Base-by-base conservation (phyloP, 352 stramenopile species). In the Elongisporangium prolatum region DNA sequence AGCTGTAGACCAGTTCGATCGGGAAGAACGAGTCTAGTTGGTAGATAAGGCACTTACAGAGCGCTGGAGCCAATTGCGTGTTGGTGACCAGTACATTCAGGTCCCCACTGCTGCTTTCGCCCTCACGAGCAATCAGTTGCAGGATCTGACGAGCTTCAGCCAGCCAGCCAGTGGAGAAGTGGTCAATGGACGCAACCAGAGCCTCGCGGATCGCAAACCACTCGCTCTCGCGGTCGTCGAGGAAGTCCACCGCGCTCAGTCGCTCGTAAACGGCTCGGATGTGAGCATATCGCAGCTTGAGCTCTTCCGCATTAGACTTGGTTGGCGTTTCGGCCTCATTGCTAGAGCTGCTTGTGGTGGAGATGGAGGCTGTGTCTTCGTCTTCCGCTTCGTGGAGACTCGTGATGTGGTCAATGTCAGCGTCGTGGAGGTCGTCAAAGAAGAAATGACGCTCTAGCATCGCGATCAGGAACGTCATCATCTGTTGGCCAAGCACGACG, bases 1-100 rank as follows among this genome's bases (percentile, higher is more conserved):
- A 93, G 54, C 78, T 89, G 64, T 92, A 93, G 24, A 93, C 68
- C 7, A 55, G 67, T 24, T 91, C 84, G 50, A 91, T 89, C 4
- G 81, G 77, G 56, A 93, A 93, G 52, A 80, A 90, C 21, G 67
- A 25, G 56, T 93, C 78, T 40, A 93, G 68, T 49, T 85, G 67
- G 65, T 93, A 93, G 63, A 93, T 88, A 22, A 93, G 68, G 54
- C 80, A 91, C 66, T 93, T 93, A 69, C 84, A 93, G 34, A 93
- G 65, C 49, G 82, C 84, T 20, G 84, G 84, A 37, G 86, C 79
- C 14, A 93, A 65, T 56, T 91, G 84, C 22, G 84, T 88, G 65
- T 93, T 93, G 55, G 84, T 93, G 21, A 93, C 84, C 54, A 93
- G 65, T 17, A 93, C 69, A 52, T 93, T 93, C 28, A 89, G 64